phyloP scores from a whole-genome alignment of 2,329 filamentous ascomycete species.

The Onygenales sp. region DNA sequence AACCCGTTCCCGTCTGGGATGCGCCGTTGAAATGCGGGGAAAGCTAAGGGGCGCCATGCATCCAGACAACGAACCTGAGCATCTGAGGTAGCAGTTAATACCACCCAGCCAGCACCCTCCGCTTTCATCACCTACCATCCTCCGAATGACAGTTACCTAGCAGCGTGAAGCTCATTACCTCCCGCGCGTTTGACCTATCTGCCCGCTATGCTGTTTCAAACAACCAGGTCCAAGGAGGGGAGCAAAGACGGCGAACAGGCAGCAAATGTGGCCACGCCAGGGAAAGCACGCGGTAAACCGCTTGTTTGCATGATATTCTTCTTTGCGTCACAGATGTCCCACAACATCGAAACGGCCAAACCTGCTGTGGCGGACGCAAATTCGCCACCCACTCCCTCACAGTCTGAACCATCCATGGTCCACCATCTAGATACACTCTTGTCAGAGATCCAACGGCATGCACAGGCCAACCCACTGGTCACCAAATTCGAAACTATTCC shows the following conservation, averaged over 20 bases:
- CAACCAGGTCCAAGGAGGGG: slow-evolving; percentile 1
- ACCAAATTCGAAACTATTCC: slow-evolving; percentile 19
- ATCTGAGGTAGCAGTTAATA: background rate
- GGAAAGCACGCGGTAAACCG: slow-evolving; percentile 5
- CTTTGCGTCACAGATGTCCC: slow-evolving; percentile 19
- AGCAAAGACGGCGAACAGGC: slow-evolving; percentile 1
- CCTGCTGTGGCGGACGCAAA: slow-evolving; percentile 7
- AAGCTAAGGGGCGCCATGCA: background rate
- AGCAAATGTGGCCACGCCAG: background rate
- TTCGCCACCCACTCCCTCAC: background rate
- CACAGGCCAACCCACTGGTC: slow-evolving; percentile 15
- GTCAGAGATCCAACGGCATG: slow-evolving; percentile 16
- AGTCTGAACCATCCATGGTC: background rate
- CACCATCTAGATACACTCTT: slow-evolving; percentile 19
- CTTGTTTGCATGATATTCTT: slow-evolving; percentile 20
- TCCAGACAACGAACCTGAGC: background rate
- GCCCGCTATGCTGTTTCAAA: slow-evolving; percentile 1
- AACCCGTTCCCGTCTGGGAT: background rate
- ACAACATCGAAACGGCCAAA: slow-evolving; percentile 14
- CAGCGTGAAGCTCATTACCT: background rate
- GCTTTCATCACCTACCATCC: background rate
- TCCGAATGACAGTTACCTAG: background rate
- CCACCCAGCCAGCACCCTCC: background rate
- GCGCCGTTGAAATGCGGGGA: background rate
- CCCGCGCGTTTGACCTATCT: background rate